Base-by-base conservation (phyloP, 192 early-diverging fungal species). In the Kickxella alabastrina region DNA sequence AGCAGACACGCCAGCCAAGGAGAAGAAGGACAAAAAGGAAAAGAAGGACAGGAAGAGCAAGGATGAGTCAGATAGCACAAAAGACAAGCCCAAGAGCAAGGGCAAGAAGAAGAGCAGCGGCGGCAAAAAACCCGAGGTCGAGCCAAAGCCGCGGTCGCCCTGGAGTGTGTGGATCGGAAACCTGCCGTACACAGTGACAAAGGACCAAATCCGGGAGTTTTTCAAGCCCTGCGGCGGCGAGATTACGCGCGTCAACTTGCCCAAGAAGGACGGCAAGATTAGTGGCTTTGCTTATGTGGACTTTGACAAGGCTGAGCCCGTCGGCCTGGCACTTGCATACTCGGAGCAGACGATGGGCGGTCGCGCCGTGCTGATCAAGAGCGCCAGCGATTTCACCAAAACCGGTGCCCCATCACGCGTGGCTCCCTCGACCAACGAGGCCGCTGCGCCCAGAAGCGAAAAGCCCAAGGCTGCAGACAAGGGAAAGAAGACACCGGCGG, bases 131-230 rank as follows among this genome's bases (percentile, higher is more conserved):
- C 59, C 59, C 17, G 49, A 49, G 41, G 49, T 59, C 22, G 53
- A 54, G 47, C 52, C 62, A 21, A 72, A 68, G 52, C 57, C 68
- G 42, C 79, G 74, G 32, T 83, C 83, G 29, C 73, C 82, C n/a
- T 82, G 57, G 25, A 63, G 82, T 29, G 74, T 87, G 36, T 88
- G 87, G 87, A 81, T 88, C 39, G 87, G 87, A 2, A 88, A 88
- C 57, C 65, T 88, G 19, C 71, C 82, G 2, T 88, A 79, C 56
- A 49, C 80, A 6, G 80, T 80, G 13, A 76, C 80, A 0, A 65
- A 72, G 27, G 80, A 81, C 36, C 60, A 76, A 3, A 48, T 88
- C 34, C 54, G 62, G 19, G 66, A 78, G 48, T 87, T 83, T 57
- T 82, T 88, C 71, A 60, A 65, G 43, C 44, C 58, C n/a, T 65